Conservation (phyloP, 306 rosid genomes). For the Castanea crenata region DNA sequence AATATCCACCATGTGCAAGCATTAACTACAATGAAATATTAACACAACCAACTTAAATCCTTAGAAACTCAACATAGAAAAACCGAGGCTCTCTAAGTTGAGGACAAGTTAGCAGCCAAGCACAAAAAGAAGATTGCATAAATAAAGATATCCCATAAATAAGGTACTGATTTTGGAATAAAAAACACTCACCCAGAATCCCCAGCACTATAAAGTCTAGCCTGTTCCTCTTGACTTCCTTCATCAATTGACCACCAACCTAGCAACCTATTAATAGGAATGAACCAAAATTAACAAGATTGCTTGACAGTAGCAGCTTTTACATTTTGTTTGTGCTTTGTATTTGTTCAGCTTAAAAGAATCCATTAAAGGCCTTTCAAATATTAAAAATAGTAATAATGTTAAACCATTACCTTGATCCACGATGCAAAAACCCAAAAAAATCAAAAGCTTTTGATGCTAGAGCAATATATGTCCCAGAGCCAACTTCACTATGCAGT, state of each 20-base stretch:
- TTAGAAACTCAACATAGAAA: background rate
- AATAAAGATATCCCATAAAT: background rate
- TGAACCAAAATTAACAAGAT: conserved; percentile 21
- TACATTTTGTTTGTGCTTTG: conserved; percentile 2
- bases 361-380: conserved; percentile 20
- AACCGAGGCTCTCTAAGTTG: background rate
- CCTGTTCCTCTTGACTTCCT: conserved; percentile 86
- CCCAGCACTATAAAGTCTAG: conserved; percentile 64
- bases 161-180: conserved; percentile 4
- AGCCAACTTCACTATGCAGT: conserved; percentile 40
- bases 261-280: conserved; percentile 51
- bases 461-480: conserved; percentile 53
- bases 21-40: background rate
- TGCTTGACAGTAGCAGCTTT: background rate
- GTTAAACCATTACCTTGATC: conserved; percentile 58
- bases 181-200: conserved; percentile 59
- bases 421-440: conserved; percentile 73
- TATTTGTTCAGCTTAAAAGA: conserved; percentile 2
- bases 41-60: background rate
- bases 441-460: conserved; percentile 59
- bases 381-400: background rate
- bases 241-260: conserved; percentile 99
- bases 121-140: conserved; percentile 10
- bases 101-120: background rate
- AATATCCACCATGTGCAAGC: background rate